Evolutionary conservation across 2,329 filamentous ascomycete species (phyloP).

Genomic region (Aspergillus glaucus): DNA sequence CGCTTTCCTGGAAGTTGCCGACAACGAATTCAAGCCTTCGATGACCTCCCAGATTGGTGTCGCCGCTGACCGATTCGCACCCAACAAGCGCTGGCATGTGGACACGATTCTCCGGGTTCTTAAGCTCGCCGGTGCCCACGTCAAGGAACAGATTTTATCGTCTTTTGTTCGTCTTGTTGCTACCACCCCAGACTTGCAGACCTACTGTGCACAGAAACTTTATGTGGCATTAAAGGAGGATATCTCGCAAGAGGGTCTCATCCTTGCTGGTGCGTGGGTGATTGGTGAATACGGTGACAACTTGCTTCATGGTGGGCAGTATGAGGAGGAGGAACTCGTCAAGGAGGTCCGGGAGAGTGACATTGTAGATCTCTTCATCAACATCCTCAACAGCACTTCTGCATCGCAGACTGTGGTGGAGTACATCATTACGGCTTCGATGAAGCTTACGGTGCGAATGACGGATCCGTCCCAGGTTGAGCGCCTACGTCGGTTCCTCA

Average conservation of each 20-base stretch:
- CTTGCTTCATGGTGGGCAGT: conserved; percentile 80
- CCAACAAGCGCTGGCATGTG: conserved; percentile 97
- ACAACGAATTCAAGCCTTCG: conserved; percentile 96
- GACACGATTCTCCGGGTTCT: conserved; percentile 95
- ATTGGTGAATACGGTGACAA: conserved; percentile 95
- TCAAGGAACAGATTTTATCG: conserved; percentile 95
- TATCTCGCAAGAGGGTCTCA: conserved; percentile 94
- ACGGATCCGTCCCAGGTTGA: conserved; percentile 80
- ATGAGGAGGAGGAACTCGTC: conserved; percentile 89
- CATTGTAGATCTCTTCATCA: conserved; percentile 84
- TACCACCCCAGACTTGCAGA: conserved; percentile 88
- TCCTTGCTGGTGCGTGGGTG: conserved; percentile 89
- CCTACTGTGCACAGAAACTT: conserved; percentile 92
- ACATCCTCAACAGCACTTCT: conserved; percentile 91
- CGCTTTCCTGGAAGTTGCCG: conserved; percentile 91
- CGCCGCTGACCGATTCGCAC: conserved; percentile 89
- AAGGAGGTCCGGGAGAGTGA: conserved; percentile 78
- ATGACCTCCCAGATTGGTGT: conserved; percentile 99
- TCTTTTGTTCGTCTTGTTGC: conserved; percentile 95
- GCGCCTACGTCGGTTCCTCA: conserved; percentile 70
- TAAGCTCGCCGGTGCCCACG: conserved; percentile 89
- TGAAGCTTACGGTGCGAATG: conserved; percentile 89
- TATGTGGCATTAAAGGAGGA: conserved; percentile 89
- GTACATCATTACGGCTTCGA: conserved; percentile 89
- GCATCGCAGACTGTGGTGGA: conserved; percentile 85